These are phyloP conservation scores for Pinguiococcus pyrenoidosus DNA, from an alignment of 108 stramenopile species.

Conservation along the genomic window DNA sequence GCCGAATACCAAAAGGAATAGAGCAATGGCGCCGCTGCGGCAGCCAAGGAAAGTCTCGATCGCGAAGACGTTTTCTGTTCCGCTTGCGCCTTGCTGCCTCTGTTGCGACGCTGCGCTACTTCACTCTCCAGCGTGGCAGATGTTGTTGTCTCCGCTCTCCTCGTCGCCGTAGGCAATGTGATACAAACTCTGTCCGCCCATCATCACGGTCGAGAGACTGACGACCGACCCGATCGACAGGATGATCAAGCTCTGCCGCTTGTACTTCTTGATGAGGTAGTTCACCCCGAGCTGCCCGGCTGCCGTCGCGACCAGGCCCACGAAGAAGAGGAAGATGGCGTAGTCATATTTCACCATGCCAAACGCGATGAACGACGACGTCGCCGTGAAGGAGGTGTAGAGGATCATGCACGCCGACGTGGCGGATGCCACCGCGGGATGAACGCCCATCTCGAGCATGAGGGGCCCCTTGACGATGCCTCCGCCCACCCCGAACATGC, in stretches of 20 bases:
- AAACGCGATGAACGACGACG: constrained; percentile 84
- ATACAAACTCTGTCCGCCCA: constrained; percentile 33
- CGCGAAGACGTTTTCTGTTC: too few species aligned
- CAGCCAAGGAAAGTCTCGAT: too few species aligned
- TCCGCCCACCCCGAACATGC: constrained; percentile 84
- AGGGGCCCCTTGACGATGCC: constrained; percentile 88
- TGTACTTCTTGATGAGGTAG: constrained; percentile 50
- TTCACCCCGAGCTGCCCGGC: constrained; percentile 63
- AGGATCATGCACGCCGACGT: constrained; percentile 79
- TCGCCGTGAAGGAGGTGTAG: constrained; percentile 69
- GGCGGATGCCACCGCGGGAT: constrained; percentile 73
- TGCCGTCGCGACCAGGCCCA: constrained; percentile 65
- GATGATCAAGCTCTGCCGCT: constrained; percentile 74
- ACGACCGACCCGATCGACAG: constrained; percentile 84
- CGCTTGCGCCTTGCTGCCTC: too few species aligned
- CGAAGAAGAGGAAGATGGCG: constrained; percentile 54
- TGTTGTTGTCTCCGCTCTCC: too few species aligned
- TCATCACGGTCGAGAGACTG: constrained; percentile 45
- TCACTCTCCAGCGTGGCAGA: too few species aligned
- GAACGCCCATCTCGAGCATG: constrained; percentile 82
- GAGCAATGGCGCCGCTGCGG: too few species aligned
- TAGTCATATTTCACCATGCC: constrained; percentile 66
- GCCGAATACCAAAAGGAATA: too few species aligned
- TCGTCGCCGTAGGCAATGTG: too few species aligned
- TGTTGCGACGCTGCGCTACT: too few species aligned